Base-by-base conservation (phyloP, 1,284 basidiomycete species). In the Ceratobasidium sp. region DNA sequence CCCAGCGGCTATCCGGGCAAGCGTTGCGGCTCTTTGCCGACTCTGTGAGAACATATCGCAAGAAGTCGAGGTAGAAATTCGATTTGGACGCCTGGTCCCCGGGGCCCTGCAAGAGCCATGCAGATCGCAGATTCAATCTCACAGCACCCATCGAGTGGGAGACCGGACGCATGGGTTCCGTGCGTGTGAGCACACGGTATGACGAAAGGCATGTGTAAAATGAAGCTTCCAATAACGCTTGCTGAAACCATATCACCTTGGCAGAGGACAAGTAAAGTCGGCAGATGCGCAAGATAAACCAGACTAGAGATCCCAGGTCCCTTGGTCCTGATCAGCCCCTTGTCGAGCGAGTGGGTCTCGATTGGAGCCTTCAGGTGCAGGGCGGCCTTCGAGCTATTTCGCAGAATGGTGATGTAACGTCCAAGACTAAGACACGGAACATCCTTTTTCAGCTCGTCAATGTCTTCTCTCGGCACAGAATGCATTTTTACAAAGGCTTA, bases 81-180 rank as follows among this genome's bases (percentile, higher is more conserved):
- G 50, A 28, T 30, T 53, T 53, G 50, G 50, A 50, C 14, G 43
- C 23, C 45, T 23, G 34, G 62, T 67, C 62, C 62, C 62, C 62
- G 62, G 62, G 62, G 62, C 62, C 62, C 62, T 67, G 62, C 50
- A 67, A 34, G 48, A 32, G 48, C 34, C 34, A 55, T 55, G 50
- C 50, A 67, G 62, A 67, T 67, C 62, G 43, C 46, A 64, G 61
- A 50, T 64, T 64, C 32, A 67, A 67, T 67, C 62, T 67, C 34
- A 55, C 34, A 21, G 30, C 32, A 18, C 50, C 62, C 50, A 67
- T 50, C 48, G 32, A 21, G 59, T 55, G 34, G 62, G 48, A 43
- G 23, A 36, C 46, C 34, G n/a, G 48, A 48, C 46, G 61, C 39
- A 43, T 55, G 62, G 55, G 1, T 67, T 55, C 62, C 32, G 48